These are phyloP conservation scores for Xylaria sp. DNA, from an alignment of 2,329 filamentous ascomycete species.

Conservation along the genomic window DNA sequence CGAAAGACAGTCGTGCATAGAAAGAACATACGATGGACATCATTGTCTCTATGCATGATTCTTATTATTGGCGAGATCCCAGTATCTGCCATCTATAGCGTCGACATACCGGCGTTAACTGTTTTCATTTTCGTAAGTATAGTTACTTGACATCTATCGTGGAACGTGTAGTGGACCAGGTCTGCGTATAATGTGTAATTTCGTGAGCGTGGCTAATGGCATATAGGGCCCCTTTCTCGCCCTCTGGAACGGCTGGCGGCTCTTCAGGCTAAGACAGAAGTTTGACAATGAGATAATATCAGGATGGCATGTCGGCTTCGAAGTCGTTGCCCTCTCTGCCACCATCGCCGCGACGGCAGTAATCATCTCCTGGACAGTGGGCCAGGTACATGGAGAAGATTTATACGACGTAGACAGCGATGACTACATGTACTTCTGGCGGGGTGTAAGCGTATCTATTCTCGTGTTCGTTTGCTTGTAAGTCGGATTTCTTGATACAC, in stretches of 20 bases:
- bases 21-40: conserved; percentile 23
- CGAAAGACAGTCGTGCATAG: conserved; percentile 3
- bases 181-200: no score
- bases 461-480: conserved; percentile 6
- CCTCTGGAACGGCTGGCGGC: conserved; percentile 34
- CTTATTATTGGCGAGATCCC: conserved; percentile 16
- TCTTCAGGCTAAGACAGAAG: conserved; percentile 29
- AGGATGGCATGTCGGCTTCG: conserved; percentile 27
- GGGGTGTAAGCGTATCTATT: background rate
- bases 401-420: background rate
- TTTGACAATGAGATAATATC: conserved; percentile 29
- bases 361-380: background rate
- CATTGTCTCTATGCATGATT: conserved; percentile 8
- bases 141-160: background rate
- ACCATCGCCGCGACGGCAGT: conserved; percentile 1
- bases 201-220: conserved; percentile 8
- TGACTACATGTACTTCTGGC: conserved; percentile 1
- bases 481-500: background rate
- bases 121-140: conserved; percentile 16
- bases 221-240: conserved; percentile 29
- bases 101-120: background rate
- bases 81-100: background rate
- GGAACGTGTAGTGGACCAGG: background rate
- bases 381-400: background rate
- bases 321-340: conserved; percentile 9